phyloP scores from a whole-genome alignment of 495 filamentous ascomycete genomes.

The Elasticomyces elasticus region DNA sequence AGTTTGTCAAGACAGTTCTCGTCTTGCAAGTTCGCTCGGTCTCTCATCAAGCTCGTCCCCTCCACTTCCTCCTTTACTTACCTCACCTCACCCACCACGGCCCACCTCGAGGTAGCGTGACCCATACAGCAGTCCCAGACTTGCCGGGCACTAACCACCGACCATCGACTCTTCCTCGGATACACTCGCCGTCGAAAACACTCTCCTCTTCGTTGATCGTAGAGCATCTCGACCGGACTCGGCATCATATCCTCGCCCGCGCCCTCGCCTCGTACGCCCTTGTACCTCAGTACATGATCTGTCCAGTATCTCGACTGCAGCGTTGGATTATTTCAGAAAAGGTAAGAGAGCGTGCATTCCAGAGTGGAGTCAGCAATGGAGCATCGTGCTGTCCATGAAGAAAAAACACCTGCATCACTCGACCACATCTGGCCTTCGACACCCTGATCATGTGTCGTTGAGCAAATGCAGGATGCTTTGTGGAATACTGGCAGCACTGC shows the following conservation, averaged over 20 bases:
- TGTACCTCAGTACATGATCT: constrained; percentile 8
- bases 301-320: background rate
- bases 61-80: background rate
- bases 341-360: constrained; percentile 14
- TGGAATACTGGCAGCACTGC: too few species aligned
- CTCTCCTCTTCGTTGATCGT: constrained; percentile 26
- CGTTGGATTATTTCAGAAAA: constrained; percentile 12
- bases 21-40: constrained; percentile 13
- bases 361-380: too few species aligned
- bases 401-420: background rate
- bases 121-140: background rate
- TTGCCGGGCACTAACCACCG: background rate
- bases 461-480: too few species aligned
- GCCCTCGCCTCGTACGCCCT: constrained; percentile 1
- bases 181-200: constrained; percentile 10
- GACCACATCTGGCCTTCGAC: background rate
- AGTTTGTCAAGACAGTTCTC: constrained; percentile 13
- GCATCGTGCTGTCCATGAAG: background rate
- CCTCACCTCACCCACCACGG: background rate
- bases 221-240: constrained; percentile 22
- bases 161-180: background rate
- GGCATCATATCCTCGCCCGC: background rate
- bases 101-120: constrained; percentile 13
- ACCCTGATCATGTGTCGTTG: too few species aligned
- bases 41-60: constrained; percentile 8